Evolutionary conservation across 768 basidiomycete genomes (phyloP).

Genomic region (Neoboletus brunneissimus): DNA sequence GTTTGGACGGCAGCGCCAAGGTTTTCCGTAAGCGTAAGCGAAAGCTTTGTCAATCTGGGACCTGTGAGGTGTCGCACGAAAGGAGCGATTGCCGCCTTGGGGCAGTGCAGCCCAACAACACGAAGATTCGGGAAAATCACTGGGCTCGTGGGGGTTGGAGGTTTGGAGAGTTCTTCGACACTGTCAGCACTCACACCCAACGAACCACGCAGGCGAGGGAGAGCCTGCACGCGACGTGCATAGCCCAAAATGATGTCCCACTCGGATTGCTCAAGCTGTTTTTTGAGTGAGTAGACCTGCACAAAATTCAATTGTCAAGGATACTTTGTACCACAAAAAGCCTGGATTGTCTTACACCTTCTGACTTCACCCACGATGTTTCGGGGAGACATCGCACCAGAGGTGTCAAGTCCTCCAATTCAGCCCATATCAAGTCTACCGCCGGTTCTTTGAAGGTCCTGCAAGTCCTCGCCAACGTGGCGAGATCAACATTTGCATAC

Average conservation of each 20-base stretch:
- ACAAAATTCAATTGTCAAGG: background rate
- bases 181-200: background rate
- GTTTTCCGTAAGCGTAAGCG: background rate
- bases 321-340: background rate
- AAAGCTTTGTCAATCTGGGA: background rate
- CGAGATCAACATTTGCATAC: constrained; percentile 3
- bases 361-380: background rate
- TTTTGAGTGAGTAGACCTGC: constrained; percentile 4
- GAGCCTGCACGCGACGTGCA: constrained; percentile 6
- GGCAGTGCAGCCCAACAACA: background rate
- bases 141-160: background rate
- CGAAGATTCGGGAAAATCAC: constrained; percentile 14
- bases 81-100: background rate
- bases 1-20: background rate
- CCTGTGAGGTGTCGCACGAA: constrained; percentile 8
- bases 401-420: constrained; percentile 10
- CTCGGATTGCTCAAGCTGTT: background rate
- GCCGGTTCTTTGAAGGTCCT: constrained; percentile 13
- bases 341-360: constrained; percentile 2
- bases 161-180: constrained; percentile 2
- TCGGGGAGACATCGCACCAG: constrained; percentile 10
- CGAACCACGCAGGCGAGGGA: background rate
- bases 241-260: constrained; percentile 12
- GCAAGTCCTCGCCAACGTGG: constrained; percentile 8
- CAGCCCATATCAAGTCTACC: constrained; percentile 9